Evolutionary conservation across 148 eudicot species (phyloP), one percentile per base, ranked within the genome.

Genomic region (Polygonum maritimum): DNA sequence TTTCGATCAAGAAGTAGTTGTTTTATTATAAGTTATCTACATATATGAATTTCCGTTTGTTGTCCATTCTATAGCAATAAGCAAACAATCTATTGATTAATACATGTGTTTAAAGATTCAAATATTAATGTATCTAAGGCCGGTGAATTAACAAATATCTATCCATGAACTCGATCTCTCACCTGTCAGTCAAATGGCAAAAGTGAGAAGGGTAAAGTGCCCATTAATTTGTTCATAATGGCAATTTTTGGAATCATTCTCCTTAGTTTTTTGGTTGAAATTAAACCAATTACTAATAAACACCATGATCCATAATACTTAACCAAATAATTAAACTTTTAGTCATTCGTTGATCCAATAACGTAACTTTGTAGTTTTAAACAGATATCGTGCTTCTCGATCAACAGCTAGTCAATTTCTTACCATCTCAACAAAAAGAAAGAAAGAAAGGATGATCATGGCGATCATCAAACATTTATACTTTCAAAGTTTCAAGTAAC

Each of bases 401-500:
- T 26, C 44, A 71, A 16, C 47, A 58, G 40, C 44, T 69, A 52
- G 58, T 16, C 41, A 77, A 35, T 31, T 36, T 26, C 48, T 26
- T 7, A 11, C 47, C 33, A 6, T n/a, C 48, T 7, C 22, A 69
- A 26, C 3, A 1, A 33, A 76, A 45, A 70, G 1, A 26, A 26
- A 26, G 31, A 26, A 26, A 26, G 31, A 26, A 26, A 26, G 31
- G 31, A 26, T 26, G 55, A 63, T 49, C n/a, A 13, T 15, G 6
- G 47, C 48, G 14, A 15, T 54, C 40, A 73, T 81, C 75, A 35
- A 63, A 63, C 40, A 35, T 35, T 63, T 33, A 63, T 63, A 63
- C 70, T 63, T 63, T 63, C 70, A 33, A 33, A 63, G 40, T 63
- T 63, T 63, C 70, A 63, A 63, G 70, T 35, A 13, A 63, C 13